These are phyloP conservation scores for Trichoderma koningiopsis DNA, from an alignment of 2,329 filamentous ascomycete genomes.

Conservation along the genomic window DNA sequence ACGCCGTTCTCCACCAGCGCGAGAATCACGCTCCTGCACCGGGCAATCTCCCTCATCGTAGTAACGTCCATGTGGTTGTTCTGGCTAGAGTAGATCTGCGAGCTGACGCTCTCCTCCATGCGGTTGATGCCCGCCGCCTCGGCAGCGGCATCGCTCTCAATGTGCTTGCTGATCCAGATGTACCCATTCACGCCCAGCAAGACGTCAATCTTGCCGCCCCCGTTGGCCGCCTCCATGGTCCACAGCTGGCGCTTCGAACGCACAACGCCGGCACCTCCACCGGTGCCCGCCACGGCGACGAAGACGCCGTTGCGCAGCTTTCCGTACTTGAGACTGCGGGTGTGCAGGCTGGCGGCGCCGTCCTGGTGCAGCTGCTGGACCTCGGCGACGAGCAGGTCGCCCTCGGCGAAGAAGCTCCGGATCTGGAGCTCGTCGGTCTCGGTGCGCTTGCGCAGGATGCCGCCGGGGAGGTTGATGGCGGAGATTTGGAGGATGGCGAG, in stretches of 20 bases:
- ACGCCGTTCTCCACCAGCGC: conserved; percentile 81
- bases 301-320: conserved; percentile 95
- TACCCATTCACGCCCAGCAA: conserved; percentile 95
- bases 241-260: conserved; percentile 84
- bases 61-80: conserved; percentile 80
- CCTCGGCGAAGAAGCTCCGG: conserved; percentile 93
- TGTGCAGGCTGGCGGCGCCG: conserved; percentile 85
- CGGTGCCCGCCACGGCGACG: conserved; percentile 76
- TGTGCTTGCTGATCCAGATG: conserved; percentile 89
- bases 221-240: conserved; percentile 65
- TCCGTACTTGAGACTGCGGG: conserved; percentile 86
- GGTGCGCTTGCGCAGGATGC: conserved; percentile 86
- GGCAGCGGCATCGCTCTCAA: conserved; percentile 58
- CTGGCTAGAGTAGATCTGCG: conserved; percentile 89
- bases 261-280: conserved; percentile 85
- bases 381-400: conserved; percentile 90
- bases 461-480: conserved; percentile 92
- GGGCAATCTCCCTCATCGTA: conserved; percentile 84
- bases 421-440: conserved; percentile 98
- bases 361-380: conserved; percentile 88
- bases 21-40: conserved; percentile 78
- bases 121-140: conserved; percentile 70
- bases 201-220: conserved; percentile 73
- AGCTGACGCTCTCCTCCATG: conserved; percentile 83
- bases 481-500: conserved; percentile 83